Base-by-base conservation (phyloP, 192 early-diverging fungal species). In the Backusella parvicylindrica region DNA sequence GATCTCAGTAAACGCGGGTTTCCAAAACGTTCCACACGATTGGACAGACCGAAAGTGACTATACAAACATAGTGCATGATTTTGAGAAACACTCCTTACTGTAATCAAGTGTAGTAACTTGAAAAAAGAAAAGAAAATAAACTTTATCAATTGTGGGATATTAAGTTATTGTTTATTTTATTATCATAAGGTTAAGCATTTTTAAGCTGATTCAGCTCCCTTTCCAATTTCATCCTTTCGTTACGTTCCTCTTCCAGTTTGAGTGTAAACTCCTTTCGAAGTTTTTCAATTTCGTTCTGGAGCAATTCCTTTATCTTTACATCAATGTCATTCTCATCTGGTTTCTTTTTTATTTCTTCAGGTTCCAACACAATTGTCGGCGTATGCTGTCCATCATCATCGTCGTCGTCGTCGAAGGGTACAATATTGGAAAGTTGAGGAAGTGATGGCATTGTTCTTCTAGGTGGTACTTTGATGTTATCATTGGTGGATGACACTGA, bases 231-330 rank as follows among this genome's bases (percentile, higher is more conserved):
- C 9, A 43, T 18, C 41, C 79, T 69, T 6, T 75, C 36, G 12
- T 18, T n/a, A 9, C 79, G 68, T 38, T 80, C 79, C 1, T 66
- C 40, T n/a, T 75, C 71, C 31, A 80, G 69, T 43, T 50, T 41
- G 11, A 26, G 13, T 43, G 56, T 35, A 73, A 80, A 80, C 31
- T 76, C 75, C 5, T 71, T 23, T 4, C 71, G 69, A 35, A 80
- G 43, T 26, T 72, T 67, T 21, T 72, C 79, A 7, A 80, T 38
- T 64, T 75, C 79, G 11, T 31, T 5, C 9, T 53, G 36, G 13
- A 80, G 36, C 16, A n/a, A 71, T 28, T 47, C 16, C 16, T 50
- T 35, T 5, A 79, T 33, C 1, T 64, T 65, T 23, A 18, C 21
- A 38, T 79, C 77, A 38, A 74, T 31, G 0, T n/a, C 63, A 3